phyloP scores from a whole-genome alignment of 225 moss, liverwort and hornwort genomes.

The Straminergon stramineum region DNA sequence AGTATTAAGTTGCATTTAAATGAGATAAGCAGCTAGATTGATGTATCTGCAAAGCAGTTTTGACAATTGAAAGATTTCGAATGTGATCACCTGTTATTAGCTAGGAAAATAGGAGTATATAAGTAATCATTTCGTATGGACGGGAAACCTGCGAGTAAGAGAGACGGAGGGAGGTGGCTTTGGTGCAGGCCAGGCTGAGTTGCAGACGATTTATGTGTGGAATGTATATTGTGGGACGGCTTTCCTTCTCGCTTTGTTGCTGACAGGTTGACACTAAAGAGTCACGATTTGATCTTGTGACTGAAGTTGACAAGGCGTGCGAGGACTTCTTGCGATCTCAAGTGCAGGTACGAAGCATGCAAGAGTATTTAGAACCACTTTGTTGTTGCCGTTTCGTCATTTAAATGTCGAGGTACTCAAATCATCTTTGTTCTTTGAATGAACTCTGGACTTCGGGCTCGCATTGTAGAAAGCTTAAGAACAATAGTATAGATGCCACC shows the following conservation, averaged over 20 bases:
- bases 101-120: background rate
- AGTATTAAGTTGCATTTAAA: background rate
- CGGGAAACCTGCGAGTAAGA: conserved; percentile 13
- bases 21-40: background rate
- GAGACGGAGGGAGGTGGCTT: conserved; percentile 29
- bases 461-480: background rate
- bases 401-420: background rate
- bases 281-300: conserved; percentile 79
- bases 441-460: background rate
- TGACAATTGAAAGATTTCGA: background rate
- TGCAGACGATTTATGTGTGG: conserved; percentile 27
- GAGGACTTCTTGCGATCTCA: conserved; percentile 59
- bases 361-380: background rate
- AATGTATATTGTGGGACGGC: conserved; percentile 38
- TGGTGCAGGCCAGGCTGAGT: conserved; percentile 29
- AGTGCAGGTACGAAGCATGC: conserved; percentile 49
- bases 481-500: background rate
- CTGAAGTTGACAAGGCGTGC: conserved; percentile 76
- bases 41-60: background rate
- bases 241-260: conserved; percentile 25
- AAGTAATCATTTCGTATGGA: background rate
- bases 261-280: conserved; percentile 67
- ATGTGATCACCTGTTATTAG: background rate
- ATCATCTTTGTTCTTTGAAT: background rate
- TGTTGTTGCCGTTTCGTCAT: background rate